Percentiles rank a stretch among this genome's conserved stretches.
These are phyloP conservation scores for Fusarium albosuccineum DNA, from an alignment of 2,329 filamentous ascomycete species.

Conservation along the genomic window DNA sequence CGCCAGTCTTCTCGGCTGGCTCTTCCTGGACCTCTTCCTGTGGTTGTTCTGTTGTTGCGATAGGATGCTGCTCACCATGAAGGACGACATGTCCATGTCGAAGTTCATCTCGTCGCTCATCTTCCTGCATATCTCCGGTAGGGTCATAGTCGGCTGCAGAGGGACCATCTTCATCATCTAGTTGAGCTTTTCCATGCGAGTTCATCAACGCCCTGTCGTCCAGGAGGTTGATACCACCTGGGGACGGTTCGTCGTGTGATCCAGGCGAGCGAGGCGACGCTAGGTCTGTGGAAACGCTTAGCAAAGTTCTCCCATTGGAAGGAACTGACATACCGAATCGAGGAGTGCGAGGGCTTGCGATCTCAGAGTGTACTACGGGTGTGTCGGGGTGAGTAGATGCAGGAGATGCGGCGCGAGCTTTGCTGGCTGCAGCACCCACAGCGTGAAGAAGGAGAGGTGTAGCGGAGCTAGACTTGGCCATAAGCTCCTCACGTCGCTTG, in stretches of 20 bases:
- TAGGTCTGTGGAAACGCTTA: constrained; percentile 50
- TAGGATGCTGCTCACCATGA: constrained; percentile 58
- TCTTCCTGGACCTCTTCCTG: constrained; percentile 45
- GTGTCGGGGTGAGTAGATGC: constrained; percentile 62
- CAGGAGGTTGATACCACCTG: constrained; percentile 71
- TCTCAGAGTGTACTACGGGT: constrained; percentile 50
- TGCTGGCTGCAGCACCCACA: constrained; percentile 71
- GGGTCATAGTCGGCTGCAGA: constrained; percentile 97
- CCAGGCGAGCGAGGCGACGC: constrained; percentile 59
- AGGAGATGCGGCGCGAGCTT: constrained; percentile 66
- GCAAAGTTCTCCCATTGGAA: constrained; percentile 8
- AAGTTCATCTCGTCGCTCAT: constrained; percentile 77
- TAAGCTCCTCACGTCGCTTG: constrained; percentile 85
- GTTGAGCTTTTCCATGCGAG: constrained; percentile 60
- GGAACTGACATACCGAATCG: constrained; percentile 58
- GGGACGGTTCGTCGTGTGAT: constrained; percentile 66
- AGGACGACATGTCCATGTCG: constrained; percentile 69
- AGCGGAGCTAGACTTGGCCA: constrained; percentile 83
- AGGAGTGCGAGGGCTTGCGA: constrained; percentile 62
- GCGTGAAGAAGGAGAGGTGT: constrained; percentile 82
- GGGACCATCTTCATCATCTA: constrained; percentile 74
- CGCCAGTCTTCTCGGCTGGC: constrained; percentile 42
- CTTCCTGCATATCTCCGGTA: constrained; percentile 88
- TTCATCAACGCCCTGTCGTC: constrained; percentile 78
- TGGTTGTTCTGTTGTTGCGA: constrained; percentile 43